Evolutionary conservation across 768 basidiomycete species (phyloP).

Genomic region (Lentinula guzmanii): DNA sequence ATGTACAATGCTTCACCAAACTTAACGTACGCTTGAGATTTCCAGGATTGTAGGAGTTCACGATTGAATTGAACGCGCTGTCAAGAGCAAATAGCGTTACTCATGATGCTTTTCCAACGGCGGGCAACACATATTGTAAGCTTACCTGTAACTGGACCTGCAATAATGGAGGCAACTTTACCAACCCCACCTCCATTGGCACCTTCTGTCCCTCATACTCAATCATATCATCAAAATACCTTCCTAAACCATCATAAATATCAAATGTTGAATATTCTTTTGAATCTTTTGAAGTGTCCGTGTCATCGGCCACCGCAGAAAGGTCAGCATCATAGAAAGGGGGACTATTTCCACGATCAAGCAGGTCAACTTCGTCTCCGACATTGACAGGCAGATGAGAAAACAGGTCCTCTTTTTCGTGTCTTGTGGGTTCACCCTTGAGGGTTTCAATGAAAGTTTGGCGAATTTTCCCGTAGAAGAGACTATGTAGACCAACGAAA

Average conservation of each 20-base stretch:
- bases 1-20: slow-evolving; percentile 84
- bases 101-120: neutral
- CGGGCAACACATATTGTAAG: neutral
- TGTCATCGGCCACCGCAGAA: neutral
- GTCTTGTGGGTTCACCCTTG: slow-evolving; percentile 31
- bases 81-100: slow-evolving; percentile 8
- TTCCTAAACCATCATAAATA: slow-evolving; percentile 88
- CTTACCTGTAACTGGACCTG: slow-evolving; percentile 94
- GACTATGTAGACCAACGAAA: slow-evolving; percentile 18
- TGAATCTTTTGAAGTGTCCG: neutral
- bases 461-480: slow-evolving; percentile 86
- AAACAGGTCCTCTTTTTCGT: slow-evolving; percentile 85
- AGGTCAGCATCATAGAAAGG: neutral
- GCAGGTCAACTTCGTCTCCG: slow-evolving; percentile 34
- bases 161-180: slow-evolving; percentile 83
- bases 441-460: slow-evolving; percentile 38
- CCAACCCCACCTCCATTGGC: slow-evolving; percentile 79
- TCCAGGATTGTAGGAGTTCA: slow-evolving; percentile 86
- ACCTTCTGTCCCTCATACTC: slow-evolving; percentile 86
- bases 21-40: slow-evolving; percentile 92
- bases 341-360: neutral
- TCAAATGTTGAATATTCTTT: slow-evolving; percentile 49
- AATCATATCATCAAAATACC: slow-evolving; percentile 85
- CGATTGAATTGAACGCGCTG: slow-evolving; percentile 94
- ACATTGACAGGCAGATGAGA: slow-evolving; percentile 94